Evolutionary conservation across 225 moss, liverwort and hornwort species (phyloP), one percentile per base, ranked within the genome.

Genomic region (Marchantia paleacea): DNA sequence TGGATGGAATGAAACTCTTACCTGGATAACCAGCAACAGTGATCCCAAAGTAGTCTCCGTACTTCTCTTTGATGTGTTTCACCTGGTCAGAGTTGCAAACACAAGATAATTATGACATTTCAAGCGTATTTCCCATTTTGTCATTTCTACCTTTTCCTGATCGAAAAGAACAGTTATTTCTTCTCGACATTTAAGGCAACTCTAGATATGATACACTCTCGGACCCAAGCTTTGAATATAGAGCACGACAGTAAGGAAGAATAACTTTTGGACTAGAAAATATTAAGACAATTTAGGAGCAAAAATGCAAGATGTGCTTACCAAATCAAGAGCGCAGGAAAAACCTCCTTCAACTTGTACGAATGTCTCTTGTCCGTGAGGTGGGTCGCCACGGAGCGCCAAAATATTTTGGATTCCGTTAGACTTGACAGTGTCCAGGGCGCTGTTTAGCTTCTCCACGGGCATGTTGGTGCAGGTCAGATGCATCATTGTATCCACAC

Each of bases 401-500:
- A 99, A 90, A 80, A 99, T 92, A 81, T 99, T 99, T 55, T 95
- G 99, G 72, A 99, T 91, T 78, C 99, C 99, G 70, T 92, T 94
- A 25, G 87, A 49, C 52, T 99, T 94, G 10, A 95, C 82, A 12
- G 85, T 78, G 73, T 91, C 92, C 53, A 99, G 87, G 29, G 99
- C 95, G 29, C 81, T 79, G 20, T 99, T 89, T 10, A 99, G 85
- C 81, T 89, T 99, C 83, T 95, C 93, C 80, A 94, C 91, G 31
- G 90, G 92, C 99, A 99, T 99, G 84, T 99, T 99, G 25, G 99
- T 99, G 83, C 99, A 99, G 7, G 99, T 99, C 15, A 99, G 90
- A 85, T 99, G 99, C 99, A 99, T 99, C 99, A 99, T 99, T 10
- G 99, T 95, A 80, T 99, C 95, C 15, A 99, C 97, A 70, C 97